phyloP scores from a whole-genome alignment of 1,139 yeast genomes.

The Arxiozyma heterogenica region DNA sequence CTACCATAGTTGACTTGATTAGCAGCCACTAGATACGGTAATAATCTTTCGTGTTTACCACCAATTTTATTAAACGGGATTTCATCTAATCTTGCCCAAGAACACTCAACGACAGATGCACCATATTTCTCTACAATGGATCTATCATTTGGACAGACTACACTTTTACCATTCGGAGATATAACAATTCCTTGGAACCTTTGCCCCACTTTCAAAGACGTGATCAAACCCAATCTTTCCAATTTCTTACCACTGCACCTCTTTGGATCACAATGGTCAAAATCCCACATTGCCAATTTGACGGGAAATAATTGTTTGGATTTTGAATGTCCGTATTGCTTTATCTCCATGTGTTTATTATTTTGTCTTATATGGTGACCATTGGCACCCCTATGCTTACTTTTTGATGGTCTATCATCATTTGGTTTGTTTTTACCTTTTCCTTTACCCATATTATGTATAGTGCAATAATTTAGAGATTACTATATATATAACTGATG shows the following conservation, averaged over 20 bases:
- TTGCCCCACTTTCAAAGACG: slow-evolving; percentile 75
- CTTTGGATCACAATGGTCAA: slow-evolving; percentile 97
- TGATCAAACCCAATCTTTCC: slow-evolving; percentile 78
- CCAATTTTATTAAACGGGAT: slow-evolving; percentile 92
- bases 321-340: slow-evolving; percentile 18
- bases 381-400: slow-evolving; percentile 37
- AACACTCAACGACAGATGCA: slow-evolving; percentile 95
- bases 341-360: slow-evolving; percentile 37
- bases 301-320: slow-evolving; percentile 53
- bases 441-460: slow-evolving; percentile 37
- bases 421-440: slow-evolving; percentile 56
- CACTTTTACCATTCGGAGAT: slow-evolving; percentile 84
- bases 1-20: slow-evolving; percentile 95
- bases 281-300: slow-evolving; percentile 86
- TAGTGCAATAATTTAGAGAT: background rate
- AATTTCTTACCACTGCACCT: slow-evolving; percentile 93
- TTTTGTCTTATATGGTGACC: slow-evolving; percentile 52
- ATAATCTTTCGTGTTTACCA: slow-evolving; percentile 74
- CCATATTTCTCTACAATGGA: slow-evolving; percentile 73
- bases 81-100: slow-evolving; percentile 95
- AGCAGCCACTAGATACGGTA: slow-evolving; percentile 92
- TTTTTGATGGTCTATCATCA: slow-evolving; percentile 33
- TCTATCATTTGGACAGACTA: slow-evolving; percentile 82
- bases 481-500: too few species aligned
- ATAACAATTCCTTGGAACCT: slow-evolving; percentile 86